phyloP scores from a whole-genome alignment of 192 early-diverging fungal genomes.

The Coemansia sp. region DNA sequence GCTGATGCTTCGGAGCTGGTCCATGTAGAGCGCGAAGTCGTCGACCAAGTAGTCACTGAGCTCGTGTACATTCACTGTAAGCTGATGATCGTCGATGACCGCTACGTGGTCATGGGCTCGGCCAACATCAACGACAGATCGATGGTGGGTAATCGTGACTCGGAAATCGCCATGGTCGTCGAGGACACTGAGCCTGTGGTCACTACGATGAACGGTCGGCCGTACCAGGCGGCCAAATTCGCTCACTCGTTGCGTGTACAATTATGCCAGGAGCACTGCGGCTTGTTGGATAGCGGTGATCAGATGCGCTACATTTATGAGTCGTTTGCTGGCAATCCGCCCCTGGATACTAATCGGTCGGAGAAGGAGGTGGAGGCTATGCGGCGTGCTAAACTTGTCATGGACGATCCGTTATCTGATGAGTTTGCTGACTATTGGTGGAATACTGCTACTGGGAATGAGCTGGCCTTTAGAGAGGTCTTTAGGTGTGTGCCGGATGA shows the following conservation, averaged over 20 bases:
- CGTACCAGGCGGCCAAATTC: conserved; percentile 74
- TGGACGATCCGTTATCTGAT: conserved; percentile 70
- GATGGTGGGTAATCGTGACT: conserved; percentile 81
- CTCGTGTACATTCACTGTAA: conserved; percentile 87
- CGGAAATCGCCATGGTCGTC: conserved; percentile 83
- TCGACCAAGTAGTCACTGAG: conserved; percentile 68
- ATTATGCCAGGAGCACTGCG: conserved; percentile 82
- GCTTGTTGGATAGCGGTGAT: conserved; percentile 59
- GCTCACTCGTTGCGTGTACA: conserved; percentile 73
- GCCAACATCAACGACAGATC: conserved; percentile 94
- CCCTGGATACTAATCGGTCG: conserved; percentile 27
- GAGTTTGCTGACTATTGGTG: conserved; percentile 67
- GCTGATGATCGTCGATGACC: conserved; percentile 86
- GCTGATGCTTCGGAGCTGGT: conserved; percentile 16
- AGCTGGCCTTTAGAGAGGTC: conserved; percentile 69
- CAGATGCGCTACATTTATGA: conserved; percentile 52
- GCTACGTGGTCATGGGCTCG: conserved; percentile 77
- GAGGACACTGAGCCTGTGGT: conserved; percentile 69
- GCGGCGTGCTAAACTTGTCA: conserved; percentile 19
- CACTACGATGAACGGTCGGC: conserved; percentile 72
- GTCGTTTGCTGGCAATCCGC: conserved; percentile 44
- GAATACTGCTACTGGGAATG: conserved; percentile 65
- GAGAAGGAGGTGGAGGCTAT: conserved; percentile 16
- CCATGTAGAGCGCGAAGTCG: conserved; percentile 29
- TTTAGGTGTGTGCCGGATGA: conserved; percentile 88